phyloP scores from a whole-genome alignment of 1,284 basidiomycete genomes.

The Rhodotorula sp. region DNA sequence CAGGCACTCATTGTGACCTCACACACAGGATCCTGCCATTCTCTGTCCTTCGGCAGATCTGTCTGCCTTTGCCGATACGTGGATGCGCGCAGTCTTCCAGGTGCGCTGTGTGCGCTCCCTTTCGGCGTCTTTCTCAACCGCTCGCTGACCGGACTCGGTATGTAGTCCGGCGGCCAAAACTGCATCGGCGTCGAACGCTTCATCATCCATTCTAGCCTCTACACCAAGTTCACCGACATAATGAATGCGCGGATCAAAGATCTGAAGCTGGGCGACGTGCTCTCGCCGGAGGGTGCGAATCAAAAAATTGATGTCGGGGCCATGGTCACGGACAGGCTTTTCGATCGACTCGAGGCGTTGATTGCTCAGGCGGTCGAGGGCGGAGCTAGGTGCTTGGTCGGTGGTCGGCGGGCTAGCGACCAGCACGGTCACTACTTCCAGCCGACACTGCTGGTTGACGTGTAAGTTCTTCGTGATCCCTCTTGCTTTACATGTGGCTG shows the following conservation, averaged over 20 bases:
- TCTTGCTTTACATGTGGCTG: conserved; percentile 50
- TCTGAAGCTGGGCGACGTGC: conserved; percentile 60
- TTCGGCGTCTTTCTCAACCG: background rate
- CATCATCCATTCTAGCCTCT: conserved; percentile 73
- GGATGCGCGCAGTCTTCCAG: conserved; percentile 83
- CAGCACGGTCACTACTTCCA: conserved; percentile 71
- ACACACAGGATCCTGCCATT: conserved; percentile 54
- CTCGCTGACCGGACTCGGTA: background rate
- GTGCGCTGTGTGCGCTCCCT: conserved; percentile 47
- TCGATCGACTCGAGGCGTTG: conserved; percentile 67
- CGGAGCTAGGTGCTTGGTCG: conserved; percentile 69
- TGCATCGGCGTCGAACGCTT: conserved; percentile 95
- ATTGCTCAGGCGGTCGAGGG: conserved; percentile 67
- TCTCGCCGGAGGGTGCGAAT: conserved; percentile 43
- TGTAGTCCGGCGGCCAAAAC: conserved; percentile 74
- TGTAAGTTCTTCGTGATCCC: conserved; percentile 45
- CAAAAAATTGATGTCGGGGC: conserved; percentile 68
- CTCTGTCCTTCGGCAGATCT: conserved; percentile 54
- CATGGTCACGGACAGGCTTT: conserved; percentile 70
- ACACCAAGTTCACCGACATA: conserved; percentile 67
- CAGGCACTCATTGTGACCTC: background rate
- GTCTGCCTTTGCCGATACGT: conserved; percentile 54
- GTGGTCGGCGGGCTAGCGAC: conserved; percentile 59
- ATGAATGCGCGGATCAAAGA: conserved; percentile 64
- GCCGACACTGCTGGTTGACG: conserved; percentile 82